phyloP scores from a whole-genome alignment of 345 rosid species.

The Litchi chinensis region DNA sequence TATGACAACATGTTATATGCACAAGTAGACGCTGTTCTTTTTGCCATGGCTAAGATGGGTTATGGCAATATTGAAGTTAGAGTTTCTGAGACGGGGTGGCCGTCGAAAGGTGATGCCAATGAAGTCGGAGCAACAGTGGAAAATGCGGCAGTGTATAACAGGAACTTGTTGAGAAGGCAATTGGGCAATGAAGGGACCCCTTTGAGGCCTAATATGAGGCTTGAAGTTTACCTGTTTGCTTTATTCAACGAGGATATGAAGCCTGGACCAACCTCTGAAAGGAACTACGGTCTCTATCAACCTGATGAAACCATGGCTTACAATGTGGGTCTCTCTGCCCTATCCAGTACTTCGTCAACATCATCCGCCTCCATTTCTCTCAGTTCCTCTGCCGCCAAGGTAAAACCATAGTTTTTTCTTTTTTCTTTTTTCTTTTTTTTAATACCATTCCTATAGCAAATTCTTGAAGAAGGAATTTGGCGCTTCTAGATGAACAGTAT shows the following conservation, averaged over 20 bases:
- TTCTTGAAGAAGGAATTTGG: background rate
- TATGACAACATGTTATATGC: slow-evolving; percentile 98
- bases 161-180: slow-evolving; percentile 72
- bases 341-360: slow-evolving; percentile 47
- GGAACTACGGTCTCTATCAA: slow-evolving; percentile 87
- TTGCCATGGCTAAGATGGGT: slow-evolving; percentile 76
- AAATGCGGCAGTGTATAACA: slow-evolving; percentile 77
- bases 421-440: no score
- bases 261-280: slow-evolving; percentile 90
- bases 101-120: slow-evolving; percentile 76
- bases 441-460: background rate
- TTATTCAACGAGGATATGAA: slow-evolving; percentile 89
- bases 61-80: slow-evolving; percentile 66
- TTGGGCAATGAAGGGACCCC: slow-evolving; percentile 83
- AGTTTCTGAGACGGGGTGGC: slow-evolving; percentile 98
- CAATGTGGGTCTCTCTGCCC: slow-evolving; percentile 77
- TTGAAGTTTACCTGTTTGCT: slow-evolving; percentile 86
- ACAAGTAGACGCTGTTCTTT: slow-evolving; percentile 79
- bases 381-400: slow-evolving; percentile 77
- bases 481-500: no score
- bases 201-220: slow-evolving; percentile 55
- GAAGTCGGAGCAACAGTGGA: slow-evolving; percentile 71
- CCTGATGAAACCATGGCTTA: slow-evolving; percentile 88
- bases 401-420: slow-evolving; percentile 36
- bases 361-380: slow-evolving; percentile 66